Conservation (phyloP, 2,329 filamentous ascomycete species). For the Colletotrichum graminicola region DNA sequence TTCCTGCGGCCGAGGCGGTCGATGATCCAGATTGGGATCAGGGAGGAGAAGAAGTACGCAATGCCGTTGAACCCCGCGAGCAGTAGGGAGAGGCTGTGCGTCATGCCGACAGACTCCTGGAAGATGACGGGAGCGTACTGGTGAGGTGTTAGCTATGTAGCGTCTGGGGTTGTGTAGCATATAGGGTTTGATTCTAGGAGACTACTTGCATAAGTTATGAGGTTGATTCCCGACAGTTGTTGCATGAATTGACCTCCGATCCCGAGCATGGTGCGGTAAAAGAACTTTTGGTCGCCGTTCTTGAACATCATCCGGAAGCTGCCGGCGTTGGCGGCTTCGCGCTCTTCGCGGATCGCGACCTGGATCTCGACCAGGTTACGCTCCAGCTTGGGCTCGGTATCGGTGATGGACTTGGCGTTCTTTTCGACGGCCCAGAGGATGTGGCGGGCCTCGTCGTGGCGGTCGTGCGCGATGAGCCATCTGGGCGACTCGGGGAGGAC, state of each 20-base stretch:
- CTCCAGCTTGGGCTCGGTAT: slow-evolving; percentile 47
- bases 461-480: slow-evolving; percentile 62
- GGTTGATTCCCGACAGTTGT: slow-evolving; percentile 51
- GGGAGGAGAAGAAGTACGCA: slow-evolving; percentile 50
- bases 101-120: slow-evolving; percentile 58
- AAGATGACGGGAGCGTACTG: slow-evolving; percentile 59
- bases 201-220: slow-evolving; percentile 46
- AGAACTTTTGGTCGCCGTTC: slow-evolving; percentile 57
- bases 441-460: slow-evolving; percentile 57
- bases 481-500: slow-evolving; percentile 60
- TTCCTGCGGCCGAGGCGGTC: slow-evolving; percentile 65
- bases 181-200: not conserved
- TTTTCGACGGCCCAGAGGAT: slow-evolving; percentile 50
- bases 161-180: not conserved
- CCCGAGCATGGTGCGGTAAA: slow-evolving; percentile 55
- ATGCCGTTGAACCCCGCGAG: slow-evolving; percentile 64
- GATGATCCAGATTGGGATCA: slow-evolving; percentile 52
- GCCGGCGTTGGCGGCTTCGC: slow-evolving; percentile 50
- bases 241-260: slow-evolving; percentile 62
- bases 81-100: slow-evolving; percentile 61
- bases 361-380: slow-evolving; percentile 54
- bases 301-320: slow-evolving; percentile 54
- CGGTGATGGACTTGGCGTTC: slow-evolving; percentile 45
- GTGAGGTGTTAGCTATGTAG: not conserved
- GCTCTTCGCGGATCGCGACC: slow-evolving; percentile 55